Percentiles rank a stretch among this genome's conserved stretches.
Evolutionary conservation across 768 basidiomycete species (phyloP).

Genomic region (Hygrophorus pudorinus): DNA sequence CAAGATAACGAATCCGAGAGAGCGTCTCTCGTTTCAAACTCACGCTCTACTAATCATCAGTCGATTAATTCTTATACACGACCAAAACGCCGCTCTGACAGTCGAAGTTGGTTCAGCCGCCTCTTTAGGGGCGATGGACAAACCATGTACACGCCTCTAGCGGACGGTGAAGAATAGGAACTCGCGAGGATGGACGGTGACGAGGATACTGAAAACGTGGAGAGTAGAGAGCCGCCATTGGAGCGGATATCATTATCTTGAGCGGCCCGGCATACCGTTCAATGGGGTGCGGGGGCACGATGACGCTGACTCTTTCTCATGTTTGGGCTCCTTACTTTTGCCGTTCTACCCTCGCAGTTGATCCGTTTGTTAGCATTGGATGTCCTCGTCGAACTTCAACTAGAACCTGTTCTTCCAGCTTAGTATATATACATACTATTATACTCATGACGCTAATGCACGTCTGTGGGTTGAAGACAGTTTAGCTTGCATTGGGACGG

Average conservation of each 20-base stretch:
- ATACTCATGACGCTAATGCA: too few species aligned
- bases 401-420: too few species aligned
- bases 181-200: slow-evolving; percentile 9
- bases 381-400: too few species aligned
- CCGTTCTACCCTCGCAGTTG: too few species aligned
- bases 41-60: slow-evolving; percentile 26
- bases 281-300: too few species aligned
- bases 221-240: neutral
- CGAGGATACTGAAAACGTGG: slow-evolving; percentile 1
- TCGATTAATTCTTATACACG: slow-evolving; percentile 21
- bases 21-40: slow-evolving; percentile 40
- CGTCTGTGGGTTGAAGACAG: too few species aligned
- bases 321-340: too few species aligned
- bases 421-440: too few species aligned
- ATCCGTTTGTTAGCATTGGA: too few species aligned
- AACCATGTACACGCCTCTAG: slow-evolving; percentile 38
- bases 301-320: too few species aligned
- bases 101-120: slow-evolving; percentile 40
- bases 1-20: slow-evolving; percentile 57
- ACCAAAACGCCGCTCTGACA: slow-evolving; percentile 12
- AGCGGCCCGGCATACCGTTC: neutral
- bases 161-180: slow-evolving; percentile 23
- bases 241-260: neutral
- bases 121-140: slow-evolving; percentile 33
- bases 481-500: too few species aligned